These are phyloP conservation scores for Phylloporus sp. DNA, from an alignment of 1,284 basidiomycete genomes.

Conservation along the genomic window DNA sequence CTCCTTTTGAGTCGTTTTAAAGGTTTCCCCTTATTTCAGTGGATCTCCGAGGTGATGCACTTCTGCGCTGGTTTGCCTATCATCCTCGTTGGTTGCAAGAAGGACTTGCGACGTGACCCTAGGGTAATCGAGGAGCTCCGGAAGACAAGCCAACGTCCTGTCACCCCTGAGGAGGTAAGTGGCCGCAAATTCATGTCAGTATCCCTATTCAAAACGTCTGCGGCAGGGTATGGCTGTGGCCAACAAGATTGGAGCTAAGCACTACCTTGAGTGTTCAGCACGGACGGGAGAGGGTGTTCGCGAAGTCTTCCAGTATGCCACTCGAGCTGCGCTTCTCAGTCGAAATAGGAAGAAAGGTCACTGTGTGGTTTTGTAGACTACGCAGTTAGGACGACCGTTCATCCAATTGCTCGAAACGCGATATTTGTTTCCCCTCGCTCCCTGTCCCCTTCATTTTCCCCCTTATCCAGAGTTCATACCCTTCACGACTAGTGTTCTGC, in stretches of 20 bases:
- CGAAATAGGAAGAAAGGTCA: conserved; percentile 46
- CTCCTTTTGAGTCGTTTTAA: conserved; percentile 11
- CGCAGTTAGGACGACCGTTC: conserved; percentile 19
- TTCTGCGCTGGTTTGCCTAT: conserved; percentile 89
- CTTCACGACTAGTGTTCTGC: conserved; percentile 42
- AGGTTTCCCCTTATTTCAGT: conserved; percentile 48
- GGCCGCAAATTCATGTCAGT: not conserved
- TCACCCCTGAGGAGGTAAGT: conserved; percentile 73
- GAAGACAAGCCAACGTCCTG: conserved; percentile 82
- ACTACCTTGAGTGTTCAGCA: conserved; percentile 91
- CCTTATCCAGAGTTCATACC: conserved; percentile 37
- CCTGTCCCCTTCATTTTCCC: conserved; percentile 17
- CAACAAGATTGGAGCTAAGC: conserved; percentile 87
- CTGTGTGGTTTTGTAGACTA: conserved; percentile 60
- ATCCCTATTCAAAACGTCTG: conserved; percentile 3
- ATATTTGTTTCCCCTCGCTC: conserved; percentile 22
- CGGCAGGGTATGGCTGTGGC: conserved; percentile 82
- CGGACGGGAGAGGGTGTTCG: conserved; percentile 89
- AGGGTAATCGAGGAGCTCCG: conserved; percentile 82
- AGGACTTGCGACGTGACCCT: conserved; percentile 81
- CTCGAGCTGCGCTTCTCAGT: conserved; percentile 75
- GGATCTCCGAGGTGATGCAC: conserved; percentile 94
- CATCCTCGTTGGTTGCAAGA: conserved; percentile 94
- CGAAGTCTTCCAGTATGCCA: conserved; percentile 92
- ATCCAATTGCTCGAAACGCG: conserved; percentile 24